Base-by-base conservation (phyloP, 2,329 filamentous ascomycete genomes). In the Chlorencoelia australis region DNA sequence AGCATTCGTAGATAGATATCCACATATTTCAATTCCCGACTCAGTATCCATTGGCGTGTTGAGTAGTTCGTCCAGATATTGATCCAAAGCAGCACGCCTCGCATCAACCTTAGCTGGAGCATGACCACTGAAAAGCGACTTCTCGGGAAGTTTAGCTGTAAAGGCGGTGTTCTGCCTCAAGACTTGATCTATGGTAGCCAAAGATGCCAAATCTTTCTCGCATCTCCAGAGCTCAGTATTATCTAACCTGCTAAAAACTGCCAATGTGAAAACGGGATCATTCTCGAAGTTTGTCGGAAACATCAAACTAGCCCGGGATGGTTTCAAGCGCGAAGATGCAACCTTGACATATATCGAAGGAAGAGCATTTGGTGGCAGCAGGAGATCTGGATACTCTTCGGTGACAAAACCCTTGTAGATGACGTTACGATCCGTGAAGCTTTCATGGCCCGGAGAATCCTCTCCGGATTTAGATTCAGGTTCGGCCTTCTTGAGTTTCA, bases 101-200 rank as follows among this genome's bases (percentile, higher is more conserved):
- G 86, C 82, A 62, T 98, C 91, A 31, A 98, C 75, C 57, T 89
- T 94, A 5, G 88, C 88, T 4, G 91, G 91, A 3, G 91, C 84
- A 60, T 98, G 89, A 0, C 91, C 91, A 43, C 71, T 86, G 58
- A 98, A 98, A 4, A 98, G 66, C 3, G 77, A 78, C 44, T 83
- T 75, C 45, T 98, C 91, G 0, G 91, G 91, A 2, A 88, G 74
- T 56, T 68, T 86, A 8, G 79, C 82, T 8, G 73, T 73, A 51
- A 94, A 87, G 5, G 69, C 63, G n/a, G 73, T 63, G 30, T 79
- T 74, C 37, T 82, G 75, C 57, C 84, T 88, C 43, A 98, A 62
- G 40, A 83, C 76, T 38, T 84, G 73, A 55, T 96, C 89, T 22
- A 98, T 68, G 46, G 80, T 78, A n/a, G 76, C 72, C 18, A 98